Base-by-base conservation (phyloP, 1,284 basidiomycete species). In the Ustilago curta region DNA sequence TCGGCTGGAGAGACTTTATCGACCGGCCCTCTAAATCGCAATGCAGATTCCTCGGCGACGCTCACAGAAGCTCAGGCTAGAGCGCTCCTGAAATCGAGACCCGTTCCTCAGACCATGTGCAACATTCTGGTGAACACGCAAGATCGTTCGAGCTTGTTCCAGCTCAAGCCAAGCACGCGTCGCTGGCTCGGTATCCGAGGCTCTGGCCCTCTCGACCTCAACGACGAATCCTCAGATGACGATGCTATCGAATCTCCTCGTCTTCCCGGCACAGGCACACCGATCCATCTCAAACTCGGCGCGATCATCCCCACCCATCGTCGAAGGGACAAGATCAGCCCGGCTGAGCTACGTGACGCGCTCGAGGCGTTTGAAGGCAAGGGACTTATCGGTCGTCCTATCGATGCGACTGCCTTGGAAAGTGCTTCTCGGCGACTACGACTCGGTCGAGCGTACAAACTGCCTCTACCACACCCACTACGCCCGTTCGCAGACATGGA, bases 401-500 rank as follows among this genome's bases (percentile, higher is more conserved):
- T 19, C n/a, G 48, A 60, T 6, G 58, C 62, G 1, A 29, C 21
- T 2, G 19, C 23, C 0, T 40, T 58, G 1, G 62, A 66, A 47
- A 50, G 29, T 23, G 62, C 43, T 6, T 42, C 50, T 21, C 62
- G 55, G 0, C 62, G 50, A 2, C 23, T 71, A 4, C 62, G 62
- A 7, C 29, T 57, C 14, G 69, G 69, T 4, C 54, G 62, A 4
- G 47, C 58, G 0, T 61, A 39, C 59, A 71, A 66, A 31, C 27
- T 45, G 1, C 59, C 62, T 8, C 51, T 71, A 0, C 62, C 69
- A 0, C 19, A 43, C 16, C n/a, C 62, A 2, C 55, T 71, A 0
- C 31, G 37, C 9, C 4, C 35, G 8, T 49, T 71, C 14, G 19
- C 31, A 4, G 69, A 71, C 32, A 50, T 61, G 59, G 69, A 71